Evolutionary conservation across 1,139 yeast genomes (phyloP).

Genomic region (Suhomyces chickasaworum): DNA sequence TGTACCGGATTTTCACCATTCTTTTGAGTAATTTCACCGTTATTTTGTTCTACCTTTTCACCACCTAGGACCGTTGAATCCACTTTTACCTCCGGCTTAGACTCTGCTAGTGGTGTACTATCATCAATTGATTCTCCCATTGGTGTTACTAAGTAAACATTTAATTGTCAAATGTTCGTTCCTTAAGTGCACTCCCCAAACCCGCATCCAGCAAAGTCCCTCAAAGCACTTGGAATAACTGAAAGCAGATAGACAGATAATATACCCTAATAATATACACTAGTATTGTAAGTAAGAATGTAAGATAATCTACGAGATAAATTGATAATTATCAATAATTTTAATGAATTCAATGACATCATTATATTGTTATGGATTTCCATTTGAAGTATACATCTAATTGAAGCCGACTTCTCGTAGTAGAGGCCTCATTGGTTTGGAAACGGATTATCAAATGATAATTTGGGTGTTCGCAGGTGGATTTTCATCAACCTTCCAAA

Average conservation of each 20-base stretch:
- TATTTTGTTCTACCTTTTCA: neutral
- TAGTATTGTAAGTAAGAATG: too few species aligned
- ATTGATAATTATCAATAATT: too few species aligned
- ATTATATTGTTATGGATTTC: neutral
- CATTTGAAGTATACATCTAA: neutral
- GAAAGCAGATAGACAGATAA: too few species aligned
- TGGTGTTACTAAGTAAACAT: conserved; percentile 1
- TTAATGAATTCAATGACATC: neutral
- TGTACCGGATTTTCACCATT: neutral
- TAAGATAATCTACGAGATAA: too few species aligned
- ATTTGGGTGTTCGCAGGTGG: neutral
- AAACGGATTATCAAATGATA: neutral
- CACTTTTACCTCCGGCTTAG: neutral
- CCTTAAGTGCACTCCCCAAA: neutral
- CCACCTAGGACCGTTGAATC: too few species aligned
- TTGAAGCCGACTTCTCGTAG: neutral
- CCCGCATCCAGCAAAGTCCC: neutral
- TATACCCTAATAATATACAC: too few species aligned
- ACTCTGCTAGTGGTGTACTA: neutral
- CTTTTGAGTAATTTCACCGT: neutral
- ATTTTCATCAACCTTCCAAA: neutral
- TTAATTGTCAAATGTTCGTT: neutral
- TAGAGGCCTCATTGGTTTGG: neutral
- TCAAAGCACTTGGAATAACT: neutral
- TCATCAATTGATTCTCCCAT: neutral